Evolutionary conservation across 306 rosid species (phyloP).

Genomic region (Corylus avellana): DNA sequence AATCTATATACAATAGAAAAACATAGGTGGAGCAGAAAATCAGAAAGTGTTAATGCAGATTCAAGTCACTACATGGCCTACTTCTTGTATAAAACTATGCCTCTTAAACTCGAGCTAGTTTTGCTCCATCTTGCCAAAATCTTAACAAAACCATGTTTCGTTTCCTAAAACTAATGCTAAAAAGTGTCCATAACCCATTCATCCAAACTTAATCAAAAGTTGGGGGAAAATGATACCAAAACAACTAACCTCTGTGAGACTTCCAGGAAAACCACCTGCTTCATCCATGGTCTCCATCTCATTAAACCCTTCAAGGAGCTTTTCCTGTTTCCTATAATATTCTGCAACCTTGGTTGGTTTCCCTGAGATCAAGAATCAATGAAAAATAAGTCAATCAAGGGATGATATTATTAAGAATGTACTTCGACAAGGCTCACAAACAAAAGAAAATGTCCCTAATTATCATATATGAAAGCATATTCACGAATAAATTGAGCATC

Average conservation of each 20-base stretch:
- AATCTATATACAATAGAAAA: constrained; percentile 1
- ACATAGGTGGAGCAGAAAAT: neutral
- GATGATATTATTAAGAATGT: neutral
- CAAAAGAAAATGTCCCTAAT: neutral
- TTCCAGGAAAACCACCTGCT: constrained; percentile 59
- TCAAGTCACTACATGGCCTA: neutral
- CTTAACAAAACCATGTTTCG: neutral
- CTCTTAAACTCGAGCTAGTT: neutral
- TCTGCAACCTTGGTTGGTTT: constrained; percentile 58
- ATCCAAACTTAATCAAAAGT: neutral
- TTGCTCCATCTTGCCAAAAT: constrained; percentile 1
- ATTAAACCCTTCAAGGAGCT: constrained; percentile 72
- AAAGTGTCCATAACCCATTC: neutral
- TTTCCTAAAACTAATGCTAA: neutral
- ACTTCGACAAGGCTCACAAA: neutral
- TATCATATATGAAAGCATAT: neutral
- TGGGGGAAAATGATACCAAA: neutral
- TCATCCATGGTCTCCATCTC: constrained; percentile 77
- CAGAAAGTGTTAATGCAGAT: neutral
- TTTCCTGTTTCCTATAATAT: constrained; percentile 73
- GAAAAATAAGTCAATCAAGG: neutral
- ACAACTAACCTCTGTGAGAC: constrained; percentile 63
- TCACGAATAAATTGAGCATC: neutral
- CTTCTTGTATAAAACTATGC: neutral
- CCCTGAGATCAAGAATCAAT: constrained; percentile 34